Percentiles rank a stretch among this genome's conserved stretches.
These are phyloP conservation scores for Plasmodium vinckei DNA, from an alignment of 169 alveolate genomes.

Conservation along the genomic window DNA sequence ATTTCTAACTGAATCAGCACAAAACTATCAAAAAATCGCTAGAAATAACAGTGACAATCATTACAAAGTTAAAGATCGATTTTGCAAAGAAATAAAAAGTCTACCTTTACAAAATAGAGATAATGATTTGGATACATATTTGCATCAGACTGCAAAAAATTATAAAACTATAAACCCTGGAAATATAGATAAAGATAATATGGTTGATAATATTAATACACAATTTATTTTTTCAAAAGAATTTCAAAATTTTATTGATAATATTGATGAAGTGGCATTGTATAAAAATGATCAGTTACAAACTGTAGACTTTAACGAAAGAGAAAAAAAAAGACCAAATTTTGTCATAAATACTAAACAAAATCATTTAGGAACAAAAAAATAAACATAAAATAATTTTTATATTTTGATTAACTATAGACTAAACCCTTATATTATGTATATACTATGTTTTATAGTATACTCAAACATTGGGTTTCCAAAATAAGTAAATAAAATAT, in stretches of 20 bases:
- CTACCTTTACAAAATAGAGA: not conserved
- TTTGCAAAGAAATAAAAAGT: too few species aligned
- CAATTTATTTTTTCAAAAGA: constrained; percentile 57
- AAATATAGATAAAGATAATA: not conserved
- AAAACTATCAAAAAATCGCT: not conserved
- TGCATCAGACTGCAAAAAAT: constrained; percentile 12
- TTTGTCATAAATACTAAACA: constrained; percentile 1
- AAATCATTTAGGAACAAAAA: not conserved
- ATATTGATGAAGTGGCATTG: constrained; percentile 38
- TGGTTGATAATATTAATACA: constrained; percentile 24
- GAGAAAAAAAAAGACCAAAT: constrained; percentile 52
- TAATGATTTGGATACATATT: constrained; percentile 1
- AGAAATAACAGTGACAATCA: not conserved
- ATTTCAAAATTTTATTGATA: constrained; percentile 61
- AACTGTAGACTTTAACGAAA: constrained; percentile 10
- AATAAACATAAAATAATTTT: not conserved
- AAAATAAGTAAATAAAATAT: too few species aligned
- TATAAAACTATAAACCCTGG: not conserved
- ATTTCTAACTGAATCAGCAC: constrained; percentile 25
- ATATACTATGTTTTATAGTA: too few species aligned
- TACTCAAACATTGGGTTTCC: too few species aligned
- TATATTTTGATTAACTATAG: not conserved
- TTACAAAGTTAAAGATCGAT: not conserved
- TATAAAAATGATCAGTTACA: constrained; percentile 5
- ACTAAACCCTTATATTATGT: too few species aligned